Base-by-base conservation (phyloP, 2,329 filamentous ascomycete species). In the Lachnellula cervina region DNA sequence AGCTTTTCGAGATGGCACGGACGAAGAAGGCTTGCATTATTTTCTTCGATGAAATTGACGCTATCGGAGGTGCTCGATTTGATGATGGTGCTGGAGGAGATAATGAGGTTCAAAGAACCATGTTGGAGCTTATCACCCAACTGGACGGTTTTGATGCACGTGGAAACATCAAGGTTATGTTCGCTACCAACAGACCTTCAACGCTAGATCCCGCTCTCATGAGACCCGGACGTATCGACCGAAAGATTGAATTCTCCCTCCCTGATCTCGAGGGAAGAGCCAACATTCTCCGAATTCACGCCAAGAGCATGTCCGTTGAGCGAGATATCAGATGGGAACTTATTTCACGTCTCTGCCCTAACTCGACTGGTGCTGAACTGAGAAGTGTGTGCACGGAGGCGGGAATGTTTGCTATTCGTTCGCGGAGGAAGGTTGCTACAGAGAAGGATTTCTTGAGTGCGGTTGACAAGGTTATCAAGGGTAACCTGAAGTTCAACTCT, bases 21-120 rank as follows among this genome's bases (percentile, higher is more conserved):
- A 97, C 94, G 55, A 99, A 99, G 83, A 99, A 99, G 77, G 94
- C 94, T 0, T 99, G 94, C 75, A 99, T 99, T 71, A 99, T 99
- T 76, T 99, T 99, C 85, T 96, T 96, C 70, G 94, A 99, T 72
- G 94, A 99, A 77, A 94, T 97, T 60, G 93, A 97, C 73, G 93
- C 93, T 49, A 90, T 97, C 54, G 93, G 93, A 70, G 93, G 93
- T 66, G 93, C 93, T 40, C 90, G 93, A 73, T 97, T 97, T 71
- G 93, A 97, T 68, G 93, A 97, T 66, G 93, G 93, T 63, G 93
- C 93, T 60, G 93, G 93, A 66, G 93, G 93, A 69, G 93, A 97
- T 74, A 97, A 97, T 71, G 93, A 97, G 73, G 93, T 97, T 6
- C 93, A 97, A 75, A 82, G 93, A 77, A 97, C 93, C 62, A 97